These are phyloP conservation scores for Penicillium sp. DNA, from an alignment of 2,329 filamentous ascomycete genomes.

Conservation along the genomic window DNA sequence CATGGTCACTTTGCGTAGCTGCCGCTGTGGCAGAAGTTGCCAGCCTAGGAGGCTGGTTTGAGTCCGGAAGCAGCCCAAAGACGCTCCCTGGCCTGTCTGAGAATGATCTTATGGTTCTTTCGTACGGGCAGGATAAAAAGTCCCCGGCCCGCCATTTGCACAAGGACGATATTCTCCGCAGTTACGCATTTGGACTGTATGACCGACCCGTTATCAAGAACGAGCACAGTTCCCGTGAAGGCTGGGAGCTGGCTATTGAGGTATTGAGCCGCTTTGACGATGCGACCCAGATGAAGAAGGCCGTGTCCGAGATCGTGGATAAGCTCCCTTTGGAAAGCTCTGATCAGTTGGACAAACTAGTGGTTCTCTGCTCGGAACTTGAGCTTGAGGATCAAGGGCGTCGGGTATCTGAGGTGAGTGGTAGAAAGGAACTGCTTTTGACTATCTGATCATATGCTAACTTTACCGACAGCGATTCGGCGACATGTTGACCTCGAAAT, in stretches of 20 bases:
- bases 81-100: conserved; percentile 60
- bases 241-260: conserved; percentile 83
- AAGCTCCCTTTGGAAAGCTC: conserved; percentile 63
- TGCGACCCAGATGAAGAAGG: conserved; percentile 58
- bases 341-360: conserved; percentile 69
- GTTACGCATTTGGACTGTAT: conserved; percentile 61
- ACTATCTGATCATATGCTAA: conserved; percentile 13
- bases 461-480: conserved; percentile 60
- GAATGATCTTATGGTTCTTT: conserved; percentile 76
- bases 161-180: conserved; percentile 68
- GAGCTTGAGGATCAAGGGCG: conserved; percentile 71
- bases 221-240: conserved; percentile 47
- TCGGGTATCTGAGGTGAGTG: conserved; percentile 68
- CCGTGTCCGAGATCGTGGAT: conserved; percentile 64
- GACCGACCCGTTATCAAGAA: conserved; percentile 29
- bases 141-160: conserved; percentile 44
- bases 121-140: conserved; percentile 54
- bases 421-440: neutral
- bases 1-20: conserved; percentile 72
- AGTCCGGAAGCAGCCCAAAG: conserved; percentile 45
- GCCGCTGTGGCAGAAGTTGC: conserved; percentile 74
- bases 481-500: conserved; percentile 62
- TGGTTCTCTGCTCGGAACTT: conserved; percentile 66
- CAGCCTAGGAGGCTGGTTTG: conserved; percentile 74
- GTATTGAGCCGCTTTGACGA: conserved; percentile 75